Base-by-base conservation (phyloP, 1,284 basidiomycete genomes). In the Pseudozyma flocculosa region DNA sequence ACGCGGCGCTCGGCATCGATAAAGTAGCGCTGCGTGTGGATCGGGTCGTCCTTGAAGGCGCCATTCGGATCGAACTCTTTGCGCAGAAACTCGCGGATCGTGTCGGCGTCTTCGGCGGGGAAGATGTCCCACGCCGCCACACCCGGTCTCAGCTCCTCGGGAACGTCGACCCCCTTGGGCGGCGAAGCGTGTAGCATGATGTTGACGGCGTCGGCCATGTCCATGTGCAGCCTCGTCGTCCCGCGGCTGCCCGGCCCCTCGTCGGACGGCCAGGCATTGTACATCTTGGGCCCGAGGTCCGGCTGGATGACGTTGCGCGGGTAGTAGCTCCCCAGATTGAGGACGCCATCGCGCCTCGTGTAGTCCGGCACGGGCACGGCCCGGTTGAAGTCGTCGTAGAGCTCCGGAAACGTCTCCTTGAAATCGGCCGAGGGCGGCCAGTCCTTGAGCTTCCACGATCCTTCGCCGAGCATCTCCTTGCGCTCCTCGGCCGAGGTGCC, bases 131-230 rank as follows among this genome's bases (percentile, higher is more conserved):
- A 97, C 0, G 87, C 88, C 0, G 93, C 93, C 61, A 85, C 87
- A 1, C 92, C 92, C 1, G 85, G 83, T n/a, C 13, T 40, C 26
- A 60, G 61, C 19, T 54, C 40, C 23, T 47, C 57, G 40, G 56
- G 50, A 0, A 66, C 50, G 32, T 60, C 67, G 42, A n/a, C 53
- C 34, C 46, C 63, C 19, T 50, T 54, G 9, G 29, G 23, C 9
- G 42, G 51, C 24, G 54, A 43, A 18, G 72, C 57, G 48, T 68
- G 41, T 13, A 72, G 63, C 62, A 96, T 91, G 67, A 95, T 84
- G 78, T 96, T 96, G 59, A 95, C 81, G 1, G 91, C 92, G 72
- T 96, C 92, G 0, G 92, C 91, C 83, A 94, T 91, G 79, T 96
- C 92, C 90, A 94, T 93, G 75, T 96, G 92, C 47, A 96, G 78